Evolutionary conservation across 225 moss, liverwort and hornwort species (phyloP).

Genomic region (Pseudoscleropodium purum): DNA sequence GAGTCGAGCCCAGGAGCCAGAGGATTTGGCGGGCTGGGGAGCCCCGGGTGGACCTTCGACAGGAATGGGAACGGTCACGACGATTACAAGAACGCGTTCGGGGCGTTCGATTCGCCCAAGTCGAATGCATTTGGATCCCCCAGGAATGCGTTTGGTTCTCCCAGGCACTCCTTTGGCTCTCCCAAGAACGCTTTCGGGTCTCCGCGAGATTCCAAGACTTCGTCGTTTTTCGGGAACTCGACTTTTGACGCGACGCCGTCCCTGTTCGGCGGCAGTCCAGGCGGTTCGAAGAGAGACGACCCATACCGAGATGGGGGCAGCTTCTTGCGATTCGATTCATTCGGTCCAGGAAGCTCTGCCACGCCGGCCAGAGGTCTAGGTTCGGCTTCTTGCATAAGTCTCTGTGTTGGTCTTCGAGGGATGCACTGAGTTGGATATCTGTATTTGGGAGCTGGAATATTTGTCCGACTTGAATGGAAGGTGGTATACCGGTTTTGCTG

Average conservation of each 20-base stretch:
- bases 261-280: constrained; percentile 44
- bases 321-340: constrained; percentile 52
- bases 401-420: not conserved
- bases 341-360: constrained; percentile 35
- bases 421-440: not conserved
- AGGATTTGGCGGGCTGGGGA: constrained; percentile 41
- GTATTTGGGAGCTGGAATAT: not conserved
- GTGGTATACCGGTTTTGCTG: not conserved
- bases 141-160: constrained; percentile 33
- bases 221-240: constrained; percentile 32
- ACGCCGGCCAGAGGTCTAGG: constrained; percentile 13
- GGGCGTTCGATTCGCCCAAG: constrained; percentile 41
- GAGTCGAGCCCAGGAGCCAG: constrained; percentile 45
- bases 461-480: not conserved
- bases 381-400: not conserved
- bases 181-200: constrained; percentile 25
- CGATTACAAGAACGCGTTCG: constrained; percentile 43
- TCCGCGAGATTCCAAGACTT: constrained; percentile 20
- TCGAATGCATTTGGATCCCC: constrained; percentile 45
- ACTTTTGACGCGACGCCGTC: constrained; percentile 34
- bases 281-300: constrained; percentile 33
- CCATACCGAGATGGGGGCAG: constrained; percentile 22
- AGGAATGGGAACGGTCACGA: constrained; percentile 38
- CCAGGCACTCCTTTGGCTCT: constrained; percentile 29
- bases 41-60: constrained; percentile 52